Evolutionary conservation across 768 basidiomycete genomes (phyloP).

Genomic region (Lactarius sp.): DNA sequence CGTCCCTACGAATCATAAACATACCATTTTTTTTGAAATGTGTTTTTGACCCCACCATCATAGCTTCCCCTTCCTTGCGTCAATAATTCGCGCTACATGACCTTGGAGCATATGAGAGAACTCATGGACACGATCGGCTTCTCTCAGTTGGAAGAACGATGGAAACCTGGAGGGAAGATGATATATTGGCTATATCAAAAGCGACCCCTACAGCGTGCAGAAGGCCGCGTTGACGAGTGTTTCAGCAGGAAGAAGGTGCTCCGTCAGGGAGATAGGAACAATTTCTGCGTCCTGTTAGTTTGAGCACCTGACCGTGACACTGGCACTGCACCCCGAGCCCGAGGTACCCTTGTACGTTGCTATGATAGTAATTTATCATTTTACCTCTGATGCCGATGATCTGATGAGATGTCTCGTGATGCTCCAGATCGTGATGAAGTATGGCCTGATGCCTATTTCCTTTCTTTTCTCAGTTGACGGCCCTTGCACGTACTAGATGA

Average conservation of each 20-base stretch:
- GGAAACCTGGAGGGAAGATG: slow-evolving; percentile 75
- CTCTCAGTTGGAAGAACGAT: slow-evolving; percentile 48
- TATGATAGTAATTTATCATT: too few relatives aligned
- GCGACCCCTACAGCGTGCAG: slow-evolving; percentile 15
- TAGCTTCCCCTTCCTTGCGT: slow-evolving; percentile 86
- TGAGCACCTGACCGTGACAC: slow-evolving; percentile 21
- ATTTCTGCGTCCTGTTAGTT: slow-evolving; percentile 58
- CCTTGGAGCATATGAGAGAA: slow-evolving; percentile 48
- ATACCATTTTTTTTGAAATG: background rate
- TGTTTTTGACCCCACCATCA: background rate
- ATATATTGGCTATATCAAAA: slow-evolving; percentile 81
- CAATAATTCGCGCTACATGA: slow-evolving; percentile 78
- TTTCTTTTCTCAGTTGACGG: too few relatives aligned
- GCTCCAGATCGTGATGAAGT: background rate
- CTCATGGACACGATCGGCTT: slow-evolving; percentile 68
- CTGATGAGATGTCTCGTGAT: background rate
- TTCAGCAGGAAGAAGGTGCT: slow-evolving; percentile 56
- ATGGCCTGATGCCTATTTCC: too few relatives aligned
- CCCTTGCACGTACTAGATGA: too few relatives aligned
- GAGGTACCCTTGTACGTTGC: too few relatives aligned
- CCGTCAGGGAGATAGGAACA: slow-evolving; percentile 70
- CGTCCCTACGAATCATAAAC: slow-evolving; percentile 28
- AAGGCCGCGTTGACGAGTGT: slow-evolving; percentile 21
- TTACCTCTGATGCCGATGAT: too few relatives aligned
- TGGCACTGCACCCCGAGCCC: background rate